A percentile compares a stretch with the other conserved stretches of the same genome.
phyloP scores from a whole-genome alignment of 1,284 basidiomycete genomes.

The Ceratobasidium theobromae region DNA sequence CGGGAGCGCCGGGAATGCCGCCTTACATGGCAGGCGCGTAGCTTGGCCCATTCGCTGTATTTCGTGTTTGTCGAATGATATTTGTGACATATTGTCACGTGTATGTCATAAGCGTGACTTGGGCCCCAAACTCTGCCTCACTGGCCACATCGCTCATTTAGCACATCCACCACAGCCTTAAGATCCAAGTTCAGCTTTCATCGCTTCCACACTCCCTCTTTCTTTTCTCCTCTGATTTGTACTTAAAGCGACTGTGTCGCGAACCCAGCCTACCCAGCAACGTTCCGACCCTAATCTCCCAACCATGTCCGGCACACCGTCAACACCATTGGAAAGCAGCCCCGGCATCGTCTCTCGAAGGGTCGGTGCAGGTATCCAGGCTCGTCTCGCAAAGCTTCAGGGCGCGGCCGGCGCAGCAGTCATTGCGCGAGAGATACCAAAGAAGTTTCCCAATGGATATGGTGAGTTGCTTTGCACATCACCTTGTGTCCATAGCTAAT shows the following conservation, averaged over 20 bases:
- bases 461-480: not conserved
- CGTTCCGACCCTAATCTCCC: not conserved
- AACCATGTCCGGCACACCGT: not conserved
- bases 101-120: not conserved
- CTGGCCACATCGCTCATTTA: constrained; percentile 24
- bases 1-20: constrained; percentile 2
- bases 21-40: constrained; percentile 19
- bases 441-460: constrained; percentile 19
- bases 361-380: constrained; percentile 21
- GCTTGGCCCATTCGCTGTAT: not conserved
- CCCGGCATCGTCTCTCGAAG: constrained; percentile 21
- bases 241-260: constrained; percentile 23
- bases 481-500: not conserved
- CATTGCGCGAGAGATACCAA: constrained; percentile 6
- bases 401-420: constrained; percentile 11
- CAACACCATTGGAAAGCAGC: not conserved
- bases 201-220: not conserved
- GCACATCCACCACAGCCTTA: not conserved
- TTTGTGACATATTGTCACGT: constrained; percentile 20
- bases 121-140: not conserved
- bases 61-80: not conserved
- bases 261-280: not conserved
- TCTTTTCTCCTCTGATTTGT: not conserved
- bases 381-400: constrained; percentile 10
- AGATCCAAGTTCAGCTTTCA: not conserved